Base-by-base conservation (phyloP, 192 early-diverging fungal species). In the Entomortierella beljakovae region DNA sequence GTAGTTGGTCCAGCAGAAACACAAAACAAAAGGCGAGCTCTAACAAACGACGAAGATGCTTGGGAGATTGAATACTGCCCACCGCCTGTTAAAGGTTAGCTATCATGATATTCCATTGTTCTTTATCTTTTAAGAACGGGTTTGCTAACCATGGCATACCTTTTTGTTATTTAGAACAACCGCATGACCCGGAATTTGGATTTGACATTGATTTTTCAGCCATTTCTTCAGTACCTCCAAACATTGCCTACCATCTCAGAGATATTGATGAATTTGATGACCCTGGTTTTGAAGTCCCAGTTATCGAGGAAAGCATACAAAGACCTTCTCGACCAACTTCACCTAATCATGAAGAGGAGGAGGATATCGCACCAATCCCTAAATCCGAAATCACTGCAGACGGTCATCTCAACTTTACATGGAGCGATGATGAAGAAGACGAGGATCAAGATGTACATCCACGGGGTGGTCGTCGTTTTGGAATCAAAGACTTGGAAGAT, bases 11-110 rank as follows among this genome's bases (percentile, higher is more conserved):
- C 56, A 5, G 75, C 75, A 13, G 61, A 79, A 1, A 32, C 54
- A 1, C 34, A 69, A 10, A 79, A 60, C 18, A 79, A 79, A 51
- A 61, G 75, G 20, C 25, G 75, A 10, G 75, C 75, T 33, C 52
- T 79, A 20, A 54, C 38, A 3, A 79, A 79, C 43, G 49, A 65
- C 2, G 75, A 79, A 2, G 67, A 79, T 16, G 26, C 26, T 29
- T 37, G 56, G 25, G 67, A 79, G 15, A 79, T 79, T 26, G 75
- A 79, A 29, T 79, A 79, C 50, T 68, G 64, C 28, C 75, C 75
- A 11, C 75, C 67, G 2, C 53, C 64, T 5, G 62, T 63, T 5
- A 38, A 74, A 61, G 70, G 70, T 71, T 63, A 13, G 29, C 15
- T 11, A 23, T 9, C 10, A 28, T 46, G 43, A 46, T 3, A 46